phyloP scores from a whole-genome alignment of 768 basidiomycete species.

The Amanita pseudoporphyria region DNA sequence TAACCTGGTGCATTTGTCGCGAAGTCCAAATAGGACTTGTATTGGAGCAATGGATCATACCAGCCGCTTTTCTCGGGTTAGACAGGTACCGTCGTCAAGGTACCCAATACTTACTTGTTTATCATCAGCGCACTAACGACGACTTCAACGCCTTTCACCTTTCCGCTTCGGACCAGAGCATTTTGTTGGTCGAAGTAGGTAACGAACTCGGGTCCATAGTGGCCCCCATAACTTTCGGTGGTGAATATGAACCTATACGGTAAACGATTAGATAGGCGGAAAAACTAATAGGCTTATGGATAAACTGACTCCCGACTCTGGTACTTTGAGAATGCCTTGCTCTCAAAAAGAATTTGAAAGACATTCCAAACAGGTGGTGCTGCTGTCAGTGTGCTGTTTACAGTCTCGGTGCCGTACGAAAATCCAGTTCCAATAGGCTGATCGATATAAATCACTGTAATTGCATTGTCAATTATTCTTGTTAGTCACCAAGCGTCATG shows the following conservation, averaged over 20 bases:
- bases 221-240: constrained; percentile 62
- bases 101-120: constrained; percentile 35
- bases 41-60: constrained; percentile 58
- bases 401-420: constrained; percentile 45
- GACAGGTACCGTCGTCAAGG: neutral
- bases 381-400: constrained; percentile 46
- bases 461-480: neutral
- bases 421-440: constrained; percentile 62
- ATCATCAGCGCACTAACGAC: constrained; percentile 54
- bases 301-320: constrained; percentile 41
- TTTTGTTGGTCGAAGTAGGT: constrained; percentile 61
- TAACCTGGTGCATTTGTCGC: constrained; percentile 33
- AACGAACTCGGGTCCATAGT: constrained; percentile 57
- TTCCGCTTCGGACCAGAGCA: constrained; percentile 32
- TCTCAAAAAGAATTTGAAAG: constrained; percentile 57
- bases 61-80: constrained; percentile 37
- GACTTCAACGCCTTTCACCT: constrained; percentile 38
- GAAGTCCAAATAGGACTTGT: constrained; percentile 50
- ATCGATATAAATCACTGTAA: constrained; percentile 58
- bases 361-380: constrained; percentile 52
- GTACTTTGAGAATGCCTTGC: constrained; percentile 39
- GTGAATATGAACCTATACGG: constrained; percentile 49
- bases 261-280: neutral
- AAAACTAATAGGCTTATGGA: neutral
- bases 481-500: neutral